These are phyloP conservation scores for Neostapfia colusana DNA, from an alignment of 176 grass and related monocot species.

Conservation along the genomic window DNA sequence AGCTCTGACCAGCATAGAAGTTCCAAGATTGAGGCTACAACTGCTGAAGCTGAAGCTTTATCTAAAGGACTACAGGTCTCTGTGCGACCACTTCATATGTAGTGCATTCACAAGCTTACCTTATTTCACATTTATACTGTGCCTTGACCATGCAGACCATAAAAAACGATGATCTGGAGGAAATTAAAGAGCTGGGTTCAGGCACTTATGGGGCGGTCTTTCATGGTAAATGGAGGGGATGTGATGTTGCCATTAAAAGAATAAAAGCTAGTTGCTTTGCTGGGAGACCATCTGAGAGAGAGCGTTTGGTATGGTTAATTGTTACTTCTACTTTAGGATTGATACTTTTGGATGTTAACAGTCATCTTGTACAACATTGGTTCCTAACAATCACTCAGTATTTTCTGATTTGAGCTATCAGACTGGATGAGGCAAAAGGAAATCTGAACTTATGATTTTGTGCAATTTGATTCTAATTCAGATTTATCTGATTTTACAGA, in stretches of 20 bases:
- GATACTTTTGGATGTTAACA: not conserved
- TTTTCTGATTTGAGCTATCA: slow-evolving; percentile 19
- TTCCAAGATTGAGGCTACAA: slow-evolving; percentile 78
- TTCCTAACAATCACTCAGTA: slow-evolving; percentile 1
- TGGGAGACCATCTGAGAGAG: slow-evolving; percentile 91
- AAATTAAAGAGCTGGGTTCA: slow-evolving; percentile 89
- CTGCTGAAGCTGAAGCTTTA: slow-evolving; percentile 79
- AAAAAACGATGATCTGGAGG: slow-evolving; percentile 96
- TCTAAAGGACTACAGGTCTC: slow-evolving; percentile 80
- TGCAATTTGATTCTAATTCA: slow-evolving; percentile 30
- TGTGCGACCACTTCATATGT: slow-evolving; percentile 21
- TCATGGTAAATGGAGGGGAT: slow-evolving; percentile 98
- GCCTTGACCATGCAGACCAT: slow-evolving; percentile 69
- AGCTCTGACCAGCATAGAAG: slow-evolving; percentile 45
- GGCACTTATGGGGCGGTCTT: slow-evolving; percentile 93
- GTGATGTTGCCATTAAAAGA: slow-evolving; percentile 97
- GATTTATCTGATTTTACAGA: slow-evolving; percentile 50
- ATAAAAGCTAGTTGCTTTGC: slow-evolving; percentile 96
- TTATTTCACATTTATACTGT: slow-evolving; percentile 32
- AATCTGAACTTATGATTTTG: not conserved
- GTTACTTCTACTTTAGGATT: slow-evolving; percentile 7
- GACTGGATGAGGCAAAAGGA: not conserved
- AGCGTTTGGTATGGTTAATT: slow-evolving; percentile 64
- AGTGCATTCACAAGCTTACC: not conserved
- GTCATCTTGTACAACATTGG: not conserved